phyloP scores from a whole-genome alignment of 2,329 filamentous ascomycete species.

The Pseudodiploospora longispora region DNA sequence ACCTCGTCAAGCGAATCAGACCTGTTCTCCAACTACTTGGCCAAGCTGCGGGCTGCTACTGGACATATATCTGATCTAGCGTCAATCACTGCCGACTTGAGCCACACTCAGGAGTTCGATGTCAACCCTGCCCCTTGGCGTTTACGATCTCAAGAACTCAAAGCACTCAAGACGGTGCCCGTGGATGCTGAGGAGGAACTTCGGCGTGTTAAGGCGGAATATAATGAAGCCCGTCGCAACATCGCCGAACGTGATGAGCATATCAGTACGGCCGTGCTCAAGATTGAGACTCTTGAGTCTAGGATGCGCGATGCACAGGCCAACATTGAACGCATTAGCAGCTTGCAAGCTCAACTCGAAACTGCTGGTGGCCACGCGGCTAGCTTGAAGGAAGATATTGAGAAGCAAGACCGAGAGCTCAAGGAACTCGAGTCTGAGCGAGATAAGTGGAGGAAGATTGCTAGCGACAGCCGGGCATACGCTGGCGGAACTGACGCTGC shows the following conservation, averaged over 20 bases:
- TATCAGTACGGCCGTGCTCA: constrained; percentile 79
- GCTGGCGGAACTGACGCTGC: constrained; percentile 44
- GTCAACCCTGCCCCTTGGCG: constrained; percentile 72
- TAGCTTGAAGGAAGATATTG: constrained; percentile 54
- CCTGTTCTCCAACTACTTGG: constrained; percentile 59
- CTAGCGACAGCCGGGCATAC: constrained; percentile 51
- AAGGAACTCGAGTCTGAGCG: constrained; percentile 56
- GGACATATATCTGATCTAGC: constrained; percentile 62
- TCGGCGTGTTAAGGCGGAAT: constrained; percentile 68
- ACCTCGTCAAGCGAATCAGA: constrained; percentile 55
- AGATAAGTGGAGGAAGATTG: constrained; percentile 64
- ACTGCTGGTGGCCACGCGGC: constrained; percentile 41
- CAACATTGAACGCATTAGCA: constrained; percentile 62
- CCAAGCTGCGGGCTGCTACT: constrained; percentile 57
- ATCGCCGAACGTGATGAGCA: constrained; percentile 70
- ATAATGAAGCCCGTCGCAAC: constrained; percentile 66
- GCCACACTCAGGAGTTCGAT: constrained; percentile 73
- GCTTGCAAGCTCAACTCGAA: constrained; percentile 53
- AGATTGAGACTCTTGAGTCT: constrained; percentile 86
- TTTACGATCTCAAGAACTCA: constrained; percentile 71
- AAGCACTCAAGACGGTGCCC: constrained; percentile 70
- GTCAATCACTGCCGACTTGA: constrained; percentile 60
- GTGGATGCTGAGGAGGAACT: constrained; percentile 82
- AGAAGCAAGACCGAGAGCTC: constrained; percentile 60
- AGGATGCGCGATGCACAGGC: constrained; percentile 76